These are phyloP conservation scores for Neurospora sp. DNA, from an alignment of 495 filamentous ascomycete genomes.

Conservation along the genomic window DNA sequence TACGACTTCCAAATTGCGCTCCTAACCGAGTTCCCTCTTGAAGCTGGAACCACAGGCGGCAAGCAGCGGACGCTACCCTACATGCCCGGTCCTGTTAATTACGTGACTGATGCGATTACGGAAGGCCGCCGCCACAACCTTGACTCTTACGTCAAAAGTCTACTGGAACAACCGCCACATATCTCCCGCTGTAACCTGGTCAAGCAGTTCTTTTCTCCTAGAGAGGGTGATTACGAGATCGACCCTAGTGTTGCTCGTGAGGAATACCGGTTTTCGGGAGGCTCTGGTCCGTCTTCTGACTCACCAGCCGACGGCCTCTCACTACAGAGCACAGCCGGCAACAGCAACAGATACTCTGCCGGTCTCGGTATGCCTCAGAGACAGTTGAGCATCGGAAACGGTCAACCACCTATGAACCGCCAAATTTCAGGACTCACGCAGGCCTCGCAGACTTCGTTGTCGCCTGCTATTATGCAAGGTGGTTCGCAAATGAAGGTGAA, in stretches of 20 bases:
- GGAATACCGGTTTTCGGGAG: slow-evolving; percentile 58
- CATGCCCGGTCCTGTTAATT: slow-evolving; percentile 96
- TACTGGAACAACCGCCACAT: slow-evolving; percentile 71
- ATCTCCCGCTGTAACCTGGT: slow-evolving; percentile 77
- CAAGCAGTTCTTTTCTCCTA: slow-evolving; percentile 79
- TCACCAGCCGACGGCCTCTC: slow-evolving; percentile 49
- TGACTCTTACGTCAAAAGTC: slow-evolving; percentile 88
- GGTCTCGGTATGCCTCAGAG: slow-evolving; percentile 49
- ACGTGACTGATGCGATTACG: slow-evolving; percentile 94
- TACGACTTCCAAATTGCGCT: slow-evolving; percentile 98
- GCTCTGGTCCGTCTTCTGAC: slow-evolving; percentile 62
- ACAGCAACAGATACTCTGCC: slow-evolving; percentile 38
- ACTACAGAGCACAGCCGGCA: slow-evolving; percentile 63
- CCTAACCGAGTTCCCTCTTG: slow-evolving; percentile 84
- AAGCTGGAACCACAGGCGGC: slow-evolving; percentile 72
- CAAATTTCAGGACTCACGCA: slow-evolving; percentile 68
- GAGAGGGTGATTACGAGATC: slow-evolving; percentile 87
- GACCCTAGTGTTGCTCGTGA: slow-evolving; percentile 57
- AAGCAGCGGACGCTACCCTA: slow-evolving; percentile 81
- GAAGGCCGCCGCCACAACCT: slow-evolving; percentile 84
- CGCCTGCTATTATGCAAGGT: slow-evolving; percentile 34
- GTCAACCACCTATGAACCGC: slow-evolving; percentile 51
- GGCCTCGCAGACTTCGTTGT: slow-evolving; percentile 48
- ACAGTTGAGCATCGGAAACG: slow-evolving; percentile 43
- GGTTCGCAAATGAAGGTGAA: slow-evolving; percentile 72